phyloP scores from a whole-genome alignment of 345 rosid genomes.

The Citrus trifoliata region DNA sequence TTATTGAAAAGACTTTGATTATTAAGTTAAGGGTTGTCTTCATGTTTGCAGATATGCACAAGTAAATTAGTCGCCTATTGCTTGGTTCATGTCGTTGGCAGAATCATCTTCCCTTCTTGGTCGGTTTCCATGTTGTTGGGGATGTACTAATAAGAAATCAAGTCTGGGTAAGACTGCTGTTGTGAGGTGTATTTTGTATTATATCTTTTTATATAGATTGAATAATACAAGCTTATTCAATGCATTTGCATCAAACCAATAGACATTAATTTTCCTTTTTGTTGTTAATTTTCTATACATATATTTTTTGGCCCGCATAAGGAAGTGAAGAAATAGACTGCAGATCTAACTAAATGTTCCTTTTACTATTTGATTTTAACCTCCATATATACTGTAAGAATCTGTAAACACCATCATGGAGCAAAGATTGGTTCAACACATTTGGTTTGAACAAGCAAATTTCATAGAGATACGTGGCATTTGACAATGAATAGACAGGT shows the following conservation, averaged over 20 bases:
- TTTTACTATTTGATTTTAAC: not conserved
- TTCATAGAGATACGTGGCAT: not conserved
- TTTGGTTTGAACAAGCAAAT: not conserved
- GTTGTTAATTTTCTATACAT: not conserved
- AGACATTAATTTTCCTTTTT: not conserved
- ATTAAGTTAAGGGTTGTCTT: not conserved
- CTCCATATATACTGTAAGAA: not conserved
- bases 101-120: not conserved
- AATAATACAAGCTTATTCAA: not conserved
- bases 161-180: not conserved
- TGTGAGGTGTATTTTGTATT: slow-evolving; percentile 5
- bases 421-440: not conserved
- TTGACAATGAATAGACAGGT: not conserved
- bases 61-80: slow-evolving; percentile 4
- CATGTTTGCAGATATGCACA: slow-evolving; percentile 20
- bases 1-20: not conserved
- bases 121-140: not conserved
- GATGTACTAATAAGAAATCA: slow-evolving; percentile 7
- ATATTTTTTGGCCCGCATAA: not conserved
- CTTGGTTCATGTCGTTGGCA: not conserved
- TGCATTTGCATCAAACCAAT: slow-evolving; percentile 3
- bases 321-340: not conserved
- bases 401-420: not conserved
- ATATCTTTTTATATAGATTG: not conserved
- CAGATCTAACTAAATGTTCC: not conserved